Base-by-base conservation (phyloP, 345 rosid genomes). In the Citrus cavaleriei region DNA sequence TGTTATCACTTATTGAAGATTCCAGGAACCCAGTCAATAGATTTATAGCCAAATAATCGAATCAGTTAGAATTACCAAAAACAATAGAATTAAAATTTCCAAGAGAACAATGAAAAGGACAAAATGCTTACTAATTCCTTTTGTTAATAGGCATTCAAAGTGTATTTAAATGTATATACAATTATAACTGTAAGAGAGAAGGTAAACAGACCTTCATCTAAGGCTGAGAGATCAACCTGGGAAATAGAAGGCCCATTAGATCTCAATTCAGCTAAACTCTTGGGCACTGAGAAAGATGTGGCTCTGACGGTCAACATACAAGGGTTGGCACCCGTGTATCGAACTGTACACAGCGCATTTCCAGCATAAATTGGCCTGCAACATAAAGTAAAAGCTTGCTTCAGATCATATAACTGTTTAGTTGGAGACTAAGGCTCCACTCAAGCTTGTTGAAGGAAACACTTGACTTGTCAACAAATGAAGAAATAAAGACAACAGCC, bases 341-440 rank as follows among this genome's bases (percentile, higher is more conserved):
- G 87, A 70, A 94, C 94, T 55, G 90, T 89, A 84, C 94, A 94
- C 58, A 96, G 92, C 4, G 98, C 99, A 82, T 96, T 96, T 85
- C 99, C 99, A 14, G 99, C 99, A 87, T 94, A 96, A 79, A 96
- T 94, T 70, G 99, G 99, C 90, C 99, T 96, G 89, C 60, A 66
- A 79, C 68, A 77, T 49, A 61, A 72, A 66, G 68, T 2, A 78
- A 58, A 55, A 70, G 27, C 40, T 59, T 42, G 57, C 27, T 49
- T 73, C 68, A 51, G 24, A 81, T 74, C 78, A 40, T 24, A 38
- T 42, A 6, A 75, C 7, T 28, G 22, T 66, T 76, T 57, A 65
- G 59, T 46, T 57, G n/a, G 46, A 55, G 25, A 73, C 32, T 19
- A 28, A 35, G 32, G 21, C 46, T 42, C 24, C n/a, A 4, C 65